phyloP scores from a whole-genome alignment of 2,329 filamentous ascomycete species.

The Cladosporium sp. region DNA sequence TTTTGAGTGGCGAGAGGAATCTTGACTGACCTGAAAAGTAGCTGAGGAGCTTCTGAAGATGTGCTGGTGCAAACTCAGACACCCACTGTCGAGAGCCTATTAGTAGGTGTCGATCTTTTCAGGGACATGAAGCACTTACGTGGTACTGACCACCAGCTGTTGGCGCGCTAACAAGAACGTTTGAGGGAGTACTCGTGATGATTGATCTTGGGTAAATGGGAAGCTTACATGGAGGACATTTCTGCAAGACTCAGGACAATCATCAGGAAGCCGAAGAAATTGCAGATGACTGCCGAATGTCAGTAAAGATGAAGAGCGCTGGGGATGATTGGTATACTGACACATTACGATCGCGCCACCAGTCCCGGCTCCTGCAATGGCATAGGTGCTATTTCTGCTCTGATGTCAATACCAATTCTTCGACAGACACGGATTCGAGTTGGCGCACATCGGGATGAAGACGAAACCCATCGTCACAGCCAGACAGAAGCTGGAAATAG shows the following conservation, averaged over 20 bases:
- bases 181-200: not conserved
- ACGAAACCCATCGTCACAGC: conserved; percentile 34
- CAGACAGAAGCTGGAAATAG: conserved; percentile 29
- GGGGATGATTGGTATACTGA: not conserved
- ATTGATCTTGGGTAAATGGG: no score
- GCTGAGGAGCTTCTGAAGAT: conserved; percentile 30
- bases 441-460: conserved; percentile 27
- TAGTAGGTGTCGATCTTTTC: not conserved
- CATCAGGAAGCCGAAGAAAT: conserved; percentile 27
- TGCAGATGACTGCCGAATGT: conserved; percentile 8
- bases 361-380: conserved; percentile 10
- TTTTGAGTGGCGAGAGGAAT: not conserved
- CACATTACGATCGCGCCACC: conserved; percentile 11
- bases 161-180: conserved; percentile 24
- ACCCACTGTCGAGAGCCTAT: conserved; percentile 25
- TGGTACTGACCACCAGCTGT: conserved; percentile 35
- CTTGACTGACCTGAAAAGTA: conserved; percentile 12
- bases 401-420: not conserved
- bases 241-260: conserved; percentile 35
- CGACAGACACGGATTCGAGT: conserved; percentile 28
- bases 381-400: conserved; percentile 3
- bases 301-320: not conserved
- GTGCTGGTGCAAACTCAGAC: conserved; percentile 33
- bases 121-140: conserved; percentile 4
- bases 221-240: conserved; percentile 33